Evolutionary conservation across 768 basidiomycete species (phyloP).

Genomic region (Phanerochaete carnosa): DNA sequence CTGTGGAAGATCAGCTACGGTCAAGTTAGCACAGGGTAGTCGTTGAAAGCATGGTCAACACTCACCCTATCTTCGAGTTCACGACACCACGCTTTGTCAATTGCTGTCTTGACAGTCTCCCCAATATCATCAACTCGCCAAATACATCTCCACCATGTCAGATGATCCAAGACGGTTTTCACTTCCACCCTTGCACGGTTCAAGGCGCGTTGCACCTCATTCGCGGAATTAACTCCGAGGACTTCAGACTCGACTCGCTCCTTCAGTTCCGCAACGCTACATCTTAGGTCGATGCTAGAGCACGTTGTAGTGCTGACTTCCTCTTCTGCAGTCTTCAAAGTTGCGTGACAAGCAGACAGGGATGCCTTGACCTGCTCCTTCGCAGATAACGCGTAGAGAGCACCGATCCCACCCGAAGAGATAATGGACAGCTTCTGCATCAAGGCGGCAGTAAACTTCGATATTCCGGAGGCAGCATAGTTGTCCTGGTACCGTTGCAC

Average conservation of each 20-base stretch:
- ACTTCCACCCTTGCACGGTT: slow-evolving; percentile 27
- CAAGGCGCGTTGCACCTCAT: slow-evolving; percentile 26
- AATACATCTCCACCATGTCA: slow-evolving; percentile 37
- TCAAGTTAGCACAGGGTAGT: neutral
- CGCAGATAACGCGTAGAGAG: slow-evolving; percentile 18
- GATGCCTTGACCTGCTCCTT: slow-evolving; percentile 18
- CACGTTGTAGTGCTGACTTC: slow-evolving; percentile 16
- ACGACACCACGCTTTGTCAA: slow-evolving; percentile 36
- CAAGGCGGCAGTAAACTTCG: slow-evolving; percentile 43
- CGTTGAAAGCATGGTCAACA: neutral
- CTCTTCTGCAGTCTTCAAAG: slow-evolving; percentile 11
- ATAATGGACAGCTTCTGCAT: slow-evolving; percentile 18
- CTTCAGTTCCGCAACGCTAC: slow-evolving; percentile 20
- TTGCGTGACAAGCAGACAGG: slow-evolving; percentile 11
- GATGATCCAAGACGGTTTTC: slow-evolving; percentile 25
- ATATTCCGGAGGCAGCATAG: slow-evolving; percentile 56
- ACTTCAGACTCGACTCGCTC: slow-evolving; percentile 19
- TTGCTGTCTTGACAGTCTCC: slow-evolving; percentile 28
- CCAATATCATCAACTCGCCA: slow-evolving; percentile 41
- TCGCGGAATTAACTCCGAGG: slow-evolving; percentile 15
- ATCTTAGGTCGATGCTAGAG: slow-evolving; percentile 14
- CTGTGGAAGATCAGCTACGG: slow-evolving; percentile 65
- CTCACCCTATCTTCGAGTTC: slow-evolving; percentile 26
- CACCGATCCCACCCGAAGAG: neutral
- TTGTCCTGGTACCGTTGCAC: slow-evolving; percentile 67